Percentiles rank a stretch among this genome's conserved stretches.
Conservation (phyloP, 768 basidiomycete species). For the Lactarius trivialis region DNA sequence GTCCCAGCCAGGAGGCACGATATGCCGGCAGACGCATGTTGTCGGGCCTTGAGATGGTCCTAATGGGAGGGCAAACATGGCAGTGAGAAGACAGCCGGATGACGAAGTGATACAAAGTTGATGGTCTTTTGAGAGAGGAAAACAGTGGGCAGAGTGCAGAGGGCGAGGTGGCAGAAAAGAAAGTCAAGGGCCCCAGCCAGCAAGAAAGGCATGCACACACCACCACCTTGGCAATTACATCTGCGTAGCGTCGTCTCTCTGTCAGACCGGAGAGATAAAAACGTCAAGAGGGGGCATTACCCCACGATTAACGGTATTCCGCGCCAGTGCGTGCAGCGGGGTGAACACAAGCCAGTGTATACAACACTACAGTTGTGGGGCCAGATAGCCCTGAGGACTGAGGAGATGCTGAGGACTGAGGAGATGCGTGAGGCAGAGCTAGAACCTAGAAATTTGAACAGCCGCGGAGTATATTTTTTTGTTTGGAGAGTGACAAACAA, state of each 20-base stretch:
- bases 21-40: conserved; percentile 20
- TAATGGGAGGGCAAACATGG: conserved; percentile 10
- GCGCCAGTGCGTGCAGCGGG: background rate
- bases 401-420: too few relatives aligned
- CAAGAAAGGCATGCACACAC: conserved; percentile 2
- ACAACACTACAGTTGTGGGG: too few relatives aligned
- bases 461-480: too few relatives aligned
- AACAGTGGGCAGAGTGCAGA: conserved; percentile 11
- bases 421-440: too few relatives aligned
- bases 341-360: too few relatives aligned
- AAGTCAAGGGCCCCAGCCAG: background rate
- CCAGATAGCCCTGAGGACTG: too few relatives aligned
- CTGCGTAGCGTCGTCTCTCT: background rate
- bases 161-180: too few relatives aligned
- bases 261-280: background rate
- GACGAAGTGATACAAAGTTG: background rate
- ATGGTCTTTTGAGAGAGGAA: background rate
- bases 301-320: background rate
- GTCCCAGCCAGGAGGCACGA: conserved; percentile 16
- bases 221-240: background rate
- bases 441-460: too few relatives aligned
- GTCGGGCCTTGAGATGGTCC: background rate
- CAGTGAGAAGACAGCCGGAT: background rate
- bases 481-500: too few relatives aligned
- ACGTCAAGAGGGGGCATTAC: background rate